Conservation (phyloP, 2,329 filamentous ascomycete genomes). For the Colletotrichum tropicale region DNA sequence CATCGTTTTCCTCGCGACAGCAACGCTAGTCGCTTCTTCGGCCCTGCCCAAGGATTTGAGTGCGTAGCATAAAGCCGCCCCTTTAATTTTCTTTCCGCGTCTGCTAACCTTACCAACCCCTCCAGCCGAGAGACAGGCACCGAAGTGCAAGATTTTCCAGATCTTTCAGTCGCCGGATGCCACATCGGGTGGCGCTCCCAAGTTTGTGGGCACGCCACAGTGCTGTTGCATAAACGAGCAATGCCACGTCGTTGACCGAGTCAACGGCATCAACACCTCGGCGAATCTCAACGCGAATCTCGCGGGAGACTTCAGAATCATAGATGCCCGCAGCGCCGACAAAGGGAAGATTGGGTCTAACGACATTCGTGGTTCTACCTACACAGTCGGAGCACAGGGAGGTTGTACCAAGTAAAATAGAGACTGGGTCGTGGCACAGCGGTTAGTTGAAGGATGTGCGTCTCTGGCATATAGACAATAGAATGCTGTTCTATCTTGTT, state of each 20-base stretch:
- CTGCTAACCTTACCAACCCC: neutral
- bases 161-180: neutral
- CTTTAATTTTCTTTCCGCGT: rapidly evolving
- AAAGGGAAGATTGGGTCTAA: neutral
- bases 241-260: neutral
- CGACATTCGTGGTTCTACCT: neutral
- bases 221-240: neutral
- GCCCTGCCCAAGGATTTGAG: neutral
- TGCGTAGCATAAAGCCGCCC: neutral
- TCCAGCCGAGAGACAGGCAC: neutral
- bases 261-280: neutral
- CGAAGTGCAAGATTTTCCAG: neutral
- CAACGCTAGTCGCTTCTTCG: neutral
- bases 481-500: neutral
- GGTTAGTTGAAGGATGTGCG: rapidly evolving
- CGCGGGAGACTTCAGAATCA: neutral
- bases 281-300: neutral
- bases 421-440: neutral
- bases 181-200: neutral
- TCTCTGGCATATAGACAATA: neutral
- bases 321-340: neutral
- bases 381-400: neutral
- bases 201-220: neutral
- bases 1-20: neutral
- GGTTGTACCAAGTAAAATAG: neutral